Conservation (phyloP, 2,329 filamentous ascomycete genomes). For the Westerdykella sp. region DNA sequence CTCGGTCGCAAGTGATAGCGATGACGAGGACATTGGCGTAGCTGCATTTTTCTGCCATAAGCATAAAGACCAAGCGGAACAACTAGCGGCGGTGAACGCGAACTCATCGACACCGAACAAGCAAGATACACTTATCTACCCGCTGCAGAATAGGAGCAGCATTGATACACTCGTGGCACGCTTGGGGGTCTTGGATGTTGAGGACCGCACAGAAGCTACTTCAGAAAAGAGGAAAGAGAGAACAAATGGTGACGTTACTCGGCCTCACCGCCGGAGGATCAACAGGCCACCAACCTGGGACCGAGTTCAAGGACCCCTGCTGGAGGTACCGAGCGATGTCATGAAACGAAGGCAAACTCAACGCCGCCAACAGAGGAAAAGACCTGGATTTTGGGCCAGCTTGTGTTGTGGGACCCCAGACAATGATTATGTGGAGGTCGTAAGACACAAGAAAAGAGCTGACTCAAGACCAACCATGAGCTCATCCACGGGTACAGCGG, state of each 20-base stretch:
- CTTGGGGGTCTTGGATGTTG: slow-evolving; percentile 66
- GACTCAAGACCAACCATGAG: slow-evolving; percentile 9
- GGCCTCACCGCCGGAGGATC: slow-evolving; percentile 17
- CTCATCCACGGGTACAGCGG: slow-evolving; percentile 6
- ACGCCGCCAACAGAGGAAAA: slow-evolving; percentile 17
- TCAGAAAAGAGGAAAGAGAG: slow-evolving; percentile 16
- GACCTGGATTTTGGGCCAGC: slow-evolving; percentile 37
- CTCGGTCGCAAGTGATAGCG: slow-evolving; percentile 31
- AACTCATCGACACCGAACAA: slow-evolving; percentile 9
- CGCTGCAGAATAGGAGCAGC: slow-evolving; percentile 63
- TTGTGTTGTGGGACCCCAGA: slow-evolving; percentile 34
- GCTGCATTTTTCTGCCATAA: slow-evolving; percentile 81
- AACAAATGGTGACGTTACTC: slow-evolving; percentile 17
- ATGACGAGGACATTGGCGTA: slow-evolving; percentile 53
- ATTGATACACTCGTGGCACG: slow-evolving; percentile 81
- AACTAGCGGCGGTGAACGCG: slow-evolving; percentile 23
- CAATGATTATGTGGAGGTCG: slow-evolving; percentile 40
- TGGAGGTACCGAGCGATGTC: slow-evolving; percentile 38
- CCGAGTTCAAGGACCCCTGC: slow-evolving; percentile 41
- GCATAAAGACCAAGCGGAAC: slow-evolving; percentile 77
- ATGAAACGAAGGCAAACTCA: slow-evolving; percentile 22
- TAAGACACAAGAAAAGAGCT: slow-evolving; percentile 36
- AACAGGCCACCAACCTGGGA: slow-evolving; percentile 42
- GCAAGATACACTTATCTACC: slow-evolving; percentile 44
- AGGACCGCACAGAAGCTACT: slow-evolving; percentile 38